Conservation (phyloP, 2,329 filamentous ascomycete species). For the Thermochaetoides dissita region DNA sequence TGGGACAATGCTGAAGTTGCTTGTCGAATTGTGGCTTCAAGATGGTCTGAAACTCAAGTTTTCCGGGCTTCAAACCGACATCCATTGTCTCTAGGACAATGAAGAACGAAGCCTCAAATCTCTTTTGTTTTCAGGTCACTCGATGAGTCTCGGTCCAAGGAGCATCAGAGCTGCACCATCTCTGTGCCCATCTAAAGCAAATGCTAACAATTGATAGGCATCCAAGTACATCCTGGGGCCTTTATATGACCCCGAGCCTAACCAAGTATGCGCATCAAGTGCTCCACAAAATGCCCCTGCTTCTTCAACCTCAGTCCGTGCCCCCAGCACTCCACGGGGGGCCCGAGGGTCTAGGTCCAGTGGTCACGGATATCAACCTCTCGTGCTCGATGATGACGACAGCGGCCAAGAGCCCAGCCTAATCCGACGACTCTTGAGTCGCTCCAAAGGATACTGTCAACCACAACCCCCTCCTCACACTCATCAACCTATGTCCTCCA, state of each 20-base stretch:
- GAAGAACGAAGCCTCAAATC: too few species aligned
- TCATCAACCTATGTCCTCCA: conserved; percentile 4
- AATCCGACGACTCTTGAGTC: conserved; percentile 11
- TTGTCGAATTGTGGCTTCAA: too few species aligned
- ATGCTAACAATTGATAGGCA: conserved; percentile 32
- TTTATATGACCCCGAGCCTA: conserved; percentile 52
- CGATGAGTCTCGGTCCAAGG: too few species aligned
- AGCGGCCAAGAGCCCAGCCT: conserved; percentile 8
- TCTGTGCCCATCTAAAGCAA: too few species aligned
- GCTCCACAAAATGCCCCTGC: conserved; percentile 31
- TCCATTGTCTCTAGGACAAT: too few species aligned
- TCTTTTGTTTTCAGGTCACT: neutral
- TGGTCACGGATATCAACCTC: too few species aligned
- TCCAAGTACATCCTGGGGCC: conserved; percentile 55
- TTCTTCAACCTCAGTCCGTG: conserved; percentile 28
- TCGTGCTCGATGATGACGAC: conserved; percentile 1
- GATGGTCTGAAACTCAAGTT: too few species aligned
- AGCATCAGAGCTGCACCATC: too few species aligned
- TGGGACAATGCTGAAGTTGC: too few species aligned
- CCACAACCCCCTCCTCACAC: conserved; percentile 3
- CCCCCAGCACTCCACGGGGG: too few species aligned
- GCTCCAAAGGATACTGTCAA: conserved; percentile 10
- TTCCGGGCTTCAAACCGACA: too few species aligned
- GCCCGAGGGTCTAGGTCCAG: too few species aligned
- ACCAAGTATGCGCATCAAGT: conserved; percentile 38